Evolutionary conservation across 75 land plant genomes (phyloP).

Genomic region (Gnetum montanum): DNA sequence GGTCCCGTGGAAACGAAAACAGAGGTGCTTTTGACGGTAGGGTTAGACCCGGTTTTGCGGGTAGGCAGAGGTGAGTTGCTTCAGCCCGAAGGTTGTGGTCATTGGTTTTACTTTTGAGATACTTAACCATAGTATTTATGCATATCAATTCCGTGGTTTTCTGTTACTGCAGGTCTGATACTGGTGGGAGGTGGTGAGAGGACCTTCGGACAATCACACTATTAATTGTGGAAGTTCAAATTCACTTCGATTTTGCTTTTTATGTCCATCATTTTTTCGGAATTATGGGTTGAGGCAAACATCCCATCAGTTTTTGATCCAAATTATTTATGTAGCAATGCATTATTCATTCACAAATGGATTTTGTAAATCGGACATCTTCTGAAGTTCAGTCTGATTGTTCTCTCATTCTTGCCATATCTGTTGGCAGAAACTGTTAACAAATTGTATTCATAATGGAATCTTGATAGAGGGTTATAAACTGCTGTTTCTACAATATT

Average conservation of each 20-base stretch:
- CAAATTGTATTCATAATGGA: too few relatives aligned
- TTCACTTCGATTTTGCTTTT: too few relatives aligned
- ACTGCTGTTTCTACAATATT: too few relatives aligned
- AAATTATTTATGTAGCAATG: conserved; percentile 1
- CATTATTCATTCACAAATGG: neutral
- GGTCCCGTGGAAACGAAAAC: conserved; percentile 29
- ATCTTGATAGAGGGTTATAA: too few relatives aligned
- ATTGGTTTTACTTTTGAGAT: neutral
- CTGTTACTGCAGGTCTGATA: conserved; percentile 5
- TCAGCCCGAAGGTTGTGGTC: neutral
- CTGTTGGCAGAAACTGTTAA: too few relatives aligned
- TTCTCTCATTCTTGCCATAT: too few relatives aligned
- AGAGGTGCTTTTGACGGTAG: conserved; percentile 21
- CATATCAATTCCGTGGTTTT: neutral
- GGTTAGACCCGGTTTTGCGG: conserved; percentile 21
- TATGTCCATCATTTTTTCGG: too few relatives aligned
- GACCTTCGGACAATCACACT: neutral
- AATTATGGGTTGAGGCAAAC: neutral
- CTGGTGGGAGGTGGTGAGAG: neutral
- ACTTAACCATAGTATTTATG: neutral
- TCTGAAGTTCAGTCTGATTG: too few relatives aligned
- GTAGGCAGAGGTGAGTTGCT: conserved; percentile 4
- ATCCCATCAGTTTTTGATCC: neutral
- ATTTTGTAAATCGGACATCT: too few relatives aligned
- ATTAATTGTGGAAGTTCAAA: neutral